A percentile compares a stretch with the other conserved stretches of the same genome.
These are phyloP conservation scores for Leccinellum luteum DNA, from an alignment of 768 basidiomycete genomes.

Conservation along the genomic window DNA sequence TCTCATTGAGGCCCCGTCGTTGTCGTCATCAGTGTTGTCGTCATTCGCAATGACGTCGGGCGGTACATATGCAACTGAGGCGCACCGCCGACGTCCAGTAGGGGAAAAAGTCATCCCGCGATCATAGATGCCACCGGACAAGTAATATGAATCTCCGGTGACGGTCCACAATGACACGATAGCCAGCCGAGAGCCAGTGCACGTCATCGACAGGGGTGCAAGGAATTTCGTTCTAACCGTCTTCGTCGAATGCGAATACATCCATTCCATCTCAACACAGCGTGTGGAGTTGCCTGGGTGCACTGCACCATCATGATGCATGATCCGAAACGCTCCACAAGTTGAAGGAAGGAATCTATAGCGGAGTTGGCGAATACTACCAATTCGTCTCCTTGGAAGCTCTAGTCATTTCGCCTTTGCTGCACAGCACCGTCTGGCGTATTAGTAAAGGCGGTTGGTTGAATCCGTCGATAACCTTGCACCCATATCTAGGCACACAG, in stretches of 20 bases:
- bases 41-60: not conserved
- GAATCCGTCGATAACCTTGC: not conserved
- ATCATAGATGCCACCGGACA: not conserved
- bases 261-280: constrained; percentile 8
- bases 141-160: constrained; percentile 1
- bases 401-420: not conserved
- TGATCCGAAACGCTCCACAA: constrained; percentile 9
- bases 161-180: not conserved
- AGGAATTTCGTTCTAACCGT: constrained; percentile 3
- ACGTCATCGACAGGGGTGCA: constrained; percentile 11
- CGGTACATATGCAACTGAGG: not conserved
- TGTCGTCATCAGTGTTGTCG: not conserved
- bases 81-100: not conserved
- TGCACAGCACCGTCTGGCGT: not conserved
- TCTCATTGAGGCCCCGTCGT: not conserved
- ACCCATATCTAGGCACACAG: not conserved
- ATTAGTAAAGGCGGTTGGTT: not conserved
- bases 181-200: not conserved
- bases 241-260: constrained; percentile 1
- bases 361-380: constrained; percentile 1
- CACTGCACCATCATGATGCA: constrained; percentile 7
- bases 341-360: not conserved
- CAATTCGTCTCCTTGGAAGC: not conserved
- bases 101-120: not conserved
- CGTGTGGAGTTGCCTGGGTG: not conserved